phyloP scores from a whole-genome alignment of 1,139 yeast species.

The Suhomyces taliae region DNA sequence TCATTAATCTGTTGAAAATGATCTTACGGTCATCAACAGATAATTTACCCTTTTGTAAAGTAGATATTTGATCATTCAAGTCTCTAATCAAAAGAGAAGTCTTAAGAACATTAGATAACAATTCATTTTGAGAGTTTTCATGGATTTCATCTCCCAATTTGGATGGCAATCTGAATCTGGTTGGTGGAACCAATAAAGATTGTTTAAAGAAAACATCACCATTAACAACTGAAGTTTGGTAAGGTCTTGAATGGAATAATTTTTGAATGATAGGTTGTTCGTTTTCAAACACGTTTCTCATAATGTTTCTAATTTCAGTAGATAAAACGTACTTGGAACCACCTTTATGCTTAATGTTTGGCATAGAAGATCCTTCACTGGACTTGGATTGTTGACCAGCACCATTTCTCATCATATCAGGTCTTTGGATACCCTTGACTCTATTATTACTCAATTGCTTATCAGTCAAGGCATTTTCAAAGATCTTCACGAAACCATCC shows the following conservation, averaged over 20 bases:
- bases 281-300: conserved; percentile 69
- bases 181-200: conserved; percentile 89
- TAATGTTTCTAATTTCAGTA: conserved; percentile 78
- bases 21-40: conserved; percentile 64
- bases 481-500: conserved; percentile 91
- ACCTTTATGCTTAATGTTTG: conserved; percentile 54
- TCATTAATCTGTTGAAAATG: conserved; percentile 87
- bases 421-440: conserved; percentile 75
- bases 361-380: conserved; percentile 22
- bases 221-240: conserved; percentile 45
- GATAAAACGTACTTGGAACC: conserved; percentile 86
- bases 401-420: conserved; percentile 56
- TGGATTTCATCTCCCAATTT: conserved; percentile 95
- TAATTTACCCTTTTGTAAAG: conserved; percentile 62
- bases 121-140: conserved; percentile 90
- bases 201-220: conserved; percentile 93
- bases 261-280: conserved; percentile 65
- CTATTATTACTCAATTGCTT: conserved; percentile 80
- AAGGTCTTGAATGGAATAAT: conserved; percentile 79
- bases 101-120: conserved; percentile 74
- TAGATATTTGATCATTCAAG: conserved; percentile 74
- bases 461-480: conserved; percentile 81
- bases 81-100: conserved; percentile 84
- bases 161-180: conserved; percentile 95
- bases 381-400: conserved; percentile 12